phyloP scores from a whole-genome alignment of 129 eudicot species.

The Chrysanthemum makinoi region DNA sequence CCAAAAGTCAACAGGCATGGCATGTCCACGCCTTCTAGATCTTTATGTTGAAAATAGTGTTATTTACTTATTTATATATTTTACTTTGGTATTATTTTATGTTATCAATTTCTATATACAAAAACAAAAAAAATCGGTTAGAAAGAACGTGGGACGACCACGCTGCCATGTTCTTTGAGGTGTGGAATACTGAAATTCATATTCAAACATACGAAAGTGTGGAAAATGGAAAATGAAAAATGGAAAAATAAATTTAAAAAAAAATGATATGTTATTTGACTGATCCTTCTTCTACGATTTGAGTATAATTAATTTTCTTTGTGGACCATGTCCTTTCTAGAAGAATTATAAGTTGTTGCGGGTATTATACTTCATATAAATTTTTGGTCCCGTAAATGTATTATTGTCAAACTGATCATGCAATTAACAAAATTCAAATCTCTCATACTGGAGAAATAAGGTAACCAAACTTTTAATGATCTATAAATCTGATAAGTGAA shows the following conservation, averaged over 20 bases:
- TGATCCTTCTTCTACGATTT: conserved; percentile 10
- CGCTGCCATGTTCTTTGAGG: not conserved
- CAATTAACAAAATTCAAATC: too few relatives aligned
- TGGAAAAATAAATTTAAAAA: not conserved
- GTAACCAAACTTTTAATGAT: too few relatives aligned
- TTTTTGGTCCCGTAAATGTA: too few relatives aligned
- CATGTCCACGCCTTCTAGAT: conserved; percentile 18
- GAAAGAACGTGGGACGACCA: conserved; percentile 26
- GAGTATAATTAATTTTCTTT: not conserved
- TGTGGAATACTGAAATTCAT: too few relatives aligned
- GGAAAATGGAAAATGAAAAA: not conserved
- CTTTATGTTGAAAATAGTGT: not conserved
- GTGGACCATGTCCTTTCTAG: not conserved
- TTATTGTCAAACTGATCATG: too few relatives aligned
- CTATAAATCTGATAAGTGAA: too few relatives aligned
- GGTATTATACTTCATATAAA: too few relatives aligned
- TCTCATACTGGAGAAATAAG: too few relatives aligned
- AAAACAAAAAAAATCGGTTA: not conserved
- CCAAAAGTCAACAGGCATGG: conserved; percentile 13
- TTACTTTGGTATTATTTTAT: not conserved
- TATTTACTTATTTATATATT: not conserved
- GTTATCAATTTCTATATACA: not conserved
- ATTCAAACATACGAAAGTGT: conserved; percentile 4
- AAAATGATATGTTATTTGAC: conserved; percentile 26
- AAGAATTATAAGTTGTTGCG: not conserved